phyloP scores from a whole-genome alignment of 2,329 filamentous ascomycete genomes.

The Diaporthe amygdali region DNA sequence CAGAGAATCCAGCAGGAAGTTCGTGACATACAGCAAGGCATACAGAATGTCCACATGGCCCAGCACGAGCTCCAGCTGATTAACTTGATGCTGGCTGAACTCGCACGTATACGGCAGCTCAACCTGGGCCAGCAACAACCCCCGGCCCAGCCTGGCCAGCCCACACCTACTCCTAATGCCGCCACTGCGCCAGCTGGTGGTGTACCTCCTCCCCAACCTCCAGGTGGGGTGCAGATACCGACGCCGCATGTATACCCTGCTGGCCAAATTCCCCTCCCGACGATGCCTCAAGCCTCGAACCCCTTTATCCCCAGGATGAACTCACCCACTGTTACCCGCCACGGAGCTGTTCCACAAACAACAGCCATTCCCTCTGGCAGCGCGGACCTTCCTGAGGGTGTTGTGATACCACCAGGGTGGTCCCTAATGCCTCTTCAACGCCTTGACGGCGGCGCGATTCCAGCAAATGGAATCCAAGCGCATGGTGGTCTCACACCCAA shows the following conservation, averaged over 20 bases:
- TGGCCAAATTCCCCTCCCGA: constrained; percentile 21
- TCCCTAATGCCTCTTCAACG: constrained; percentile 66
- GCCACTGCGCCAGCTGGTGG: background rate
- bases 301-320: constrained; percentile 39
- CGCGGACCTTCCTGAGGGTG: constrained; percentile 65
- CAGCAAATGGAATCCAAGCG: background rate
- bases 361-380: constrained; percentile 64
- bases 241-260: constrained; percentile 32
- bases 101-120: constrained; percentile 66
- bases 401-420: constrained; percentile 70
- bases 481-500: background rate
- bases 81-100: constrained; percentile 69
- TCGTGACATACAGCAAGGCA: constrained; percentile 66
- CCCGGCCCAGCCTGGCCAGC: constrained; percentile 1
- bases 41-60: constrained; percentile 64
- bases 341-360: constrained; percentile 50
- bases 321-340: constrained; percentile 51
- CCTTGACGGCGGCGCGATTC: constrained; percentile 35
- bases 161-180: constrained; percentile 15
- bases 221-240: background rate
- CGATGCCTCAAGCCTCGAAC: constrained; percentile 22
- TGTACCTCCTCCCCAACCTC: background rate
- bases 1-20: constrained; percentile 73
- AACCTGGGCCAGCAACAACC: constrained; percentile 40
- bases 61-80: constrained; percentile 73